These are phyloP conservation scores for Monosporascus sp. DNA, from an alignment of 2,329 filamentous ascomycete genomes.

Conservation along the genomic window DNA sequence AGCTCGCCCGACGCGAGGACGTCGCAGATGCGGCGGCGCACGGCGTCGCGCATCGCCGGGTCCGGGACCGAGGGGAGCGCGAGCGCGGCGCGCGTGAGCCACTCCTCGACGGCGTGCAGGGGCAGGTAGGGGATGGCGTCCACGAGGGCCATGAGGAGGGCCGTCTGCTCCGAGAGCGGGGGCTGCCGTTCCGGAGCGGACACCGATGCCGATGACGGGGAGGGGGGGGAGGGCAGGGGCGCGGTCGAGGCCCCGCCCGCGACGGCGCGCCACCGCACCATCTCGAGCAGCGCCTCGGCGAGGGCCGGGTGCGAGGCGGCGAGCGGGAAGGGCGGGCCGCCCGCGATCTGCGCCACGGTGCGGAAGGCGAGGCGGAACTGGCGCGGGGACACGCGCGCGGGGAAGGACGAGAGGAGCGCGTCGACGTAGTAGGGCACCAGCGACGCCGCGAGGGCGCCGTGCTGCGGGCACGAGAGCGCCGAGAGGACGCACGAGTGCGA, in stretches of 20 bases:
- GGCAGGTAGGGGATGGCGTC: slow-evolving; percentile 74
- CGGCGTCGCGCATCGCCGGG: slow-evolving; percentile 54
- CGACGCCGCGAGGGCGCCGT: slow-evolving; percentile 62
- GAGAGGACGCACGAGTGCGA: slow-evolving; percentile 80
- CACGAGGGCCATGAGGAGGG: slow-evolving; percentile 69
- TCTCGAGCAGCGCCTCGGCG: slow-evolving; percentile 75
- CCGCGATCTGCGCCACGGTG: slow-evolving; percentile 72
- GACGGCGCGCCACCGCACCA: slow-evolving; percentile 62
- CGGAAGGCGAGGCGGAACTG: slow-evolving; percentile 89
- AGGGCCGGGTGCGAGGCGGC: slow-evolving; percentile 69
- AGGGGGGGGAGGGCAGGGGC: slow-evolving; percentile 35
- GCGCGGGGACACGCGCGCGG: slow-evolving; percentile 68
- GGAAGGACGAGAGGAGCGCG: slow-evolving; percentile 74
- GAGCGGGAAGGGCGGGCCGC: slow-evolving; percentile 69
- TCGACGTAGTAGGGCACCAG: slow-evolving; percentile 82
- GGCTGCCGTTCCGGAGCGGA: slow-evolving; percentile 26
- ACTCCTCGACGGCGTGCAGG: slow-evolving; percentile 67
- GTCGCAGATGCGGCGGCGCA: slow-evolving; percentile 72
- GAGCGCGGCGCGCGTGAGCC: slow-evolving; percentile 68
- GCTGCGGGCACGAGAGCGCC: slow-evolving; percentile 74
- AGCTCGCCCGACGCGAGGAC: slow-evolving; percentile 76
- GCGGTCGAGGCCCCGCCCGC: slow-evolving; percentile 43
- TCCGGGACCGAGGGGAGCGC: slow-evolving; percentile 62
- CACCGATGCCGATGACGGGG: slow-evolving; percentile 22
- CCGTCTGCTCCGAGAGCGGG: slow-evolving; percentile 69